Percentiles rank a stretch among this genome's conserved stretches.
These are phyloP conservation scores for Blastocystis sp. DNA, from an alignment of 352 stramenopile species.

Conservation along the genomic window DNA sequence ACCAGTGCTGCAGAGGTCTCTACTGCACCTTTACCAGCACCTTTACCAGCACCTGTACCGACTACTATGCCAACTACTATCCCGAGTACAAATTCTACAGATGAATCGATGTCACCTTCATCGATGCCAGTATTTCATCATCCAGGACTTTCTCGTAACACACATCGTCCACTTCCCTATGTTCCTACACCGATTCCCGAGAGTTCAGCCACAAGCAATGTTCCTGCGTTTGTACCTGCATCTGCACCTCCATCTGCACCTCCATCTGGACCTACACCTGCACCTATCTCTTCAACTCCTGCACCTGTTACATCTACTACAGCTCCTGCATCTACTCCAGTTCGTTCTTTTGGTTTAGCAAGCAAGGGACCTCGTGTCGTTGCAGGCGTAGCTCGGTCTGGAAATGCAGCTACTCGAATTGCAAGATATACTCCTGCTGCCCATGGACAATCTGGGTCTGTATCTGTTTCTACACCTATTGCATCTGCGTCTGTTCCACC, in stretches of 20 bases:
- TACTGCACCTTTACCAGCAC: not conserved
- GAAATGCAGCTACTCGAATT: not conserved
- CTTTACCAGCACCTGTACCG: not conserved
- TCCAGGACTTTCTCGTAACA: not conserved
- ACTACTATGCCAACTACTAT: not conserved
- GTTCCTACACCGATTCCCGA: not conserved
- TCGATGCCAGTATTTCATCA: slow-evolving; percentile 1
- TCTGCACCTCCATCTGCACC: not conserved
- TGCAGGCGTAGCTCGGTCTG: not conserved
- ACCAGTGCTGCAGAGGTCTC: not conserved
- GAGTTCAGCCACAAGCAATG: no score
- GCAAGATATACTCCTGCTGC: not conserved
- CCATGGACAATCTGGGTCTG: not conserved
- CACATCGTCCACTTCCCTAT: not conserved
- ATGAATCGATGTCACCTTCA: not conserved
- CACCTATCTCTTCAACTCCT: not conserved
- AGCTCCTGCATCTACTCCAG: not conserved
- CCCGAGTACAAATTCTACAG: not conserved
- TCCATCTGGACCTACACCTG: not conserved
- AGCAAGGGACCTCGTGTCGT: slow-evolving; percentile 33
- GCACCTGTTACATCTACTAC: not conserved
- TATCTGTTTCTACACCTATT: not conserved
- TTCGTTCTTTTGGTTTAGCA: slow-evolving; percentile 20
- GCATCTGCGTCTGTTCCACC: not conserved
- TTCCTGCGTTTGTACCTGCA: not conserved